phyloP scores from a whole-genome alignment of 768 basidiomycete genomes.

The Suillus ampliporus region DNA sequence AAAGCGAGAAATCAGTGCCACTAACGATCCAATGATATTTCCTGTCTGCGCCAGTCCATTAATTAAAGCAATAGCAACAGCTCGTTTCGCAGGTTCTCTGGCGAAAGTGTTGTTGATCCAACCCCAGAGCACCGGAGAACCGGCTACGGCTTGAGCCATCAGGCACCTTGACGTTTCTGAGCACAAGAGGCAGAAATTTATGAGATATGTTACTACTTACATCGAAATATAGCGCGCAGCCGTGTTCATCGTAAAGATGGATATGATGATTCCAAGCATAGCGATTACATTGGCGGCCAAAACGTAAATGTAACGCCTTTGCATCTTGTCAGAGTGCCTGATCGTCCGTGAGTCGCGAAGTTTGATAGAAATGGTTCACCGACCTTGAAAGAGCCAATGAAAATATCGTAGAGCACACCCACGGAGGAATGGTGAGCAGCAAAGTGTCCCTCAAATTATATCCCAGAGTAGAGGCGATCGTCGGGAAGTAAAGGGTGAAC shows the following conservation, averaged over 20 bases:
- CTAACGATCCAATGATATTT: slow-evolving; percentile 79
- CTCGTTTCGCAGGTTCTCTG: slow-evolving; percentile 80
- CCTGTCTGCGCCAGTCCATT: slow-evolving; percentile 82
- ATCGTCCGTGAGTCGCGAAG: not conserved
- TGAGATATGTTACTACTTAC: slow-evolving; percentile 37
- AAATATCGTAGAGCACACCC: slow-evolving; percentile 33
- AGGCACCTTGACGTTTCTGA: slow-evolving; percentile 54
- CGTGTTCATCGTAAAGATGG: slow-evolving; percentile 63
- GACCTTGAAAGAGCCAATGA: slow-evolving; percentile 32
- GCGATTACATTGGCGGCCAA: slow-evolving; percentile 55
- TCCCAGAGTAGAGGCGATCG: slow-evolving; percentile 39
- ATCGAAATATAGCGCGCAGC: slow-evolving; percentile 65
- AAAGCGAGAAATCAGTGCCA: slow-evolving; percentile 19
- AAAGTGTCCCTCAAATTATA: slow-evolving; percentile 44
- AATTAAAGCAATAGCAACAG: slow-evolving; percentile 77
- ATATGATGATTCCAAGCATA: slow-evolving; percentile 68
- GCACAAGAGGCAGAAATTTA: not conserved
- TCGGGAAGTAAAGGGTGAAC: slow-evolving; percentile 31
- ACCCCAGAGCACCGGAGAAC: slow-evolving; percentile 61
- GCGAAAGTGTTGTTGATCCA: slow-evolving; percentile 63
- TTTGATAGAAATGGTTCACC: not conserved
- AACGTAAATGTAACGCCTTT: slow-evolving; percentile 75
- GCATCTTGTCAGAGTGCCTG: slow-evolving; percentile 69
- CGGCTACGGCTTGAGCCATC: slow-evolving; percentile 72
- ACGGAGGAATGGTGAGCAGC: slow-evolving; percentile 48